Evolutionary conservation across 805 yeast genomes (phyloP), one percentile per base, ranked within the genome.

Genomic region (Pichia ethanolica): DNA sequence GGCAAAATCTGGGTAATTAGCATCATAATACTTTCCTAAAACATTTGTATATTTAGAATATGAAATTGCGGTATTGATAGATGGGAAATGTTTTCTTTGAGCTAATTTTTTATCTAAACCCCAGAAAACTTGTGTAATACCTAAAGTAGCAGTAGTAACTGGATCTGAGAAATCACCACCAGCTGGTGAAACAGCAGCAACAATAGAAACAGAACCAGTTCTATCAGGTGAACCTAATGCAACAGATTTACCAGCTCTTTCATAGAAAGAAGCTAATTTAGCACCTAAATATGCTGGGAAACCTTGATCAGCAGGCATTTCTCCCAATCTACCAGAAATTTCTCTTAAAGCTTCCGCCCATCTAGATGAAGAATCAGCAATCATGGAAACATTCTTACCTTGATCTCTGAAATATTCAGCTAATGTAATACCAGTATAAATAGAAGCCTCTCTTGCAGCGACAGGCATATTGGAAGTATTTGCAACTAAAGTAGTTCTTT

Each of bases 91-190:
- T 75, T 93, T 93, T 79, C 99, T 90, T 78, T 93, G 99, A 27
- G 99, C 99, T 65, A 93, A 80, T 72, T 91, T 93, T 74, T 93
- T 93, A 74, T 93, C 99, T 71, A 93, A 80, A 73, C 99, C 99
- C 99, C 99, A 93, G 76, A 93, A 93, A 47, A 93, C 99, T 76
- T 93, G 99, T n/a, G 99, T 93, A 61, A 93, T 93, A 86, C 97
- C 98, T 65, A 93, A 81, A 35, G 99, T 93, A 7, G 99, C 82
- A 25, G 98, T 91, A 30, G 99, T 93, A 60, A 93, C 99, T 42
- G 99, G 99, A 74, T 93, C 99, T 28, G 98, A 91, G 83, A 93
- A 91, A 77, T 93, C 99, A 83, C 99, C 99, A 82, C 99, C 99
- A 49, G 99, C 98, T 59, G 99, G 99, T 5, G 98, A 93, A 39